Evolutionary conservation across 1,139 yeast species (phyloP), one percentile per base, ranked within the genome.

Genomic region (Kluyveromyces sp.): DNA sequence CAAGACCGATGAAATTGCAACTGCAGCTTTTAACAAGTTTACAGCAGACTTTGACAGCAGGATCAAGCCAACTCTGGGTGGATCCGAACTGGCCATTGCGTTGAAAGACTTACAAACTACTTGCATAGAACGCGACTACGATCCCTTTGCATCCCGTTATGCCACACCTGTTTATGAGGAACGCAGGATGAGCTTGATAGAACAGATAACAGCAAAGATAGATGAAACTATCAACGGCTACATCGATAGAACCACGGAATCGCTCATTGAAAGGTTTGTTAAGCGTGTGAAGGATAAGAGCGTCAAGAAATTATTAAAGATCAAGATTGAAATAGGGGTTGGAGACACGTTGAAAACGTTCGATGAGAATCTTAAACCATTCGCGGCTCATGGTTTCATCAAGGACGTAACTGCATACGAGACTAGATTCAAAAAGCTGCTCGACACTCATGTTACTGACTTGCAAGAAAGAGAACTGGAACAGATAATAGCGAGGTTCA

Each of bases 1-100:
- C 67, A 80, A 95, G 58, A 92, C 98, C 64, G 95, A 89, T 56
- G 98, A 92, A 62, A 84, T 94, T 42, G 74, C 65, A 11, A 57
- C 59, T 44, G 68, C 61, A 38, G 53, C 64, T 1, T 46, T 62
- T 19, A 57, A 51, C 2, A 45, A 47, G 2, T 63, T 64, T 39
- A 40, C 48, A 11, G 41, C 37, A 3, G 39, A 49, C 2, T 66
- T 50, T 39, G 48, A 51, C 3, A 39, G 50, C 4, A 39, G 49
- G 2, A 49, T 60, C 8, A 46, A 40, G 4, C 19, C 36, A n/a
- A 26, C 49, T 3, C 46, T 49, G 3, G 53, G 60, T 8, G 67
- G 69, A 32, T 69, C 67, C 48, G 60, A 64, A 11, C 51, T 76
- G n/a, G 76, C 79, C 0, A 53, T 57, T 4, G 50, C 59, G 4